phyloP scores from a whole-genome alignment of 23 red algal genomes.

The Pyropia haitanensis region DNA sequence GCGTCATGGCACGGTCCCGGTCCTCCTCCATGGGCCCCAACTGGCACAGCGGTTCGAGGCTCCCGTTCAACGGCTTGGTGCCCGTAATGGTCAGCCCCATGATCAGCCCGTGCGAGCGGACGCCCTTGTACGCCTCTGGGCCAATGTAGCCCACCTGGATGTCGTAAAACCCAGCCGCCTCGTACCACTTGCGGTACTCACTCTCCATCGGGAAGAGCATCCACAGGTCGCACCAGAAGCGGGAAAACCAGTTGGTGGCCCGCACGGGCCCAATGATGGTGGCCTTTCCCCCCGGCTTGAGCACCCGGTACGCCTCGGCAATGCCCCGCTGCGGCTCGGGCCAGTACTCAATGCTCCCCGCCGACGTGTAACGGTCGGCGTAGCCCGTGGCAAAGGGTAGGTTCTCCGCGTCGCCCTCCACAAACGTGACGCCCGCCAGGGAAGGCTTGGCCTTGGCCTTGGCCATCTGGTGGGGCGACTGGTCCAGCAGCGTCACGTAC shows the following conservation, averaged over 20 bases:
- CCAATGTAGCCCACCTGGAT: conserved; percentile 82
- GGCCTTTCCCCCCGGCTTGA: conserved; percentile 77
- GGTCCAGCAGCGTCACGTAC: conserved; percentile 74
- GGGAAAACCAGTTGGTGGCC: conserved; percentile 82
- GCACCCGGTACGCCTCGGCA: conserved; percentile 83
- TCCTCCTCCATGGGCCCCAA: conserved; percentile 78
- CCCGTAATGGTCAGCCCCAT: conserved; percentile 89
- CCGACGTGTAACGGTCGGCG: conserved; percentile 79
- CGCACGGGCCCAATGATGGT: conserved; percentile 91
- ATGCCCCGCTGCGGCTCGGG: conserved; percentile 93
- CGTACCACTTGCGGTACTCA: conserved; percentile 87
- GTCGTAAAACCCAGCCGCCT: conserved; percentile 67
- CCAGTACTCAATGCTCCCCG: conserved; percentile 97
- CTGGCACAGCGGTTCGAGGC: conserved; percentile 45
- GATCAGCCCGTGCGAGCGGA: conserved; percentile 86
- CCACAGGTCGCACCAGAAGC: conserved; percentile 96
- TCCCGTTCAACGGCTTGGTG: conserved; percentile 48
- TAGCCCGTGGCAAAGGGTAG: conserved; percentile 56
- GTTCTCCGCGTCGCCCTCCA: conserved; percentile 93
- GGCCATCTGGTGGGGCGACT: conserved; percentile 91
- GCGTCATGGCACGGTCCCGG: conserved; percentile 26
- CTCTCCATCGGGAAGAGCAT: conserved; percentile 95
- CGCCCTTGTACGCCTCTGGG: conserved; percentile 89
- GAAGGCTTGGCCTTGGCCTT: conserved; percentile 64
- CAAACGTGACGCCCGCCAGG: conserved; percentile 67